Conservation (phyloP, 1,139 yeast genomes). For the Suhomyces anneliseae region DNA sequence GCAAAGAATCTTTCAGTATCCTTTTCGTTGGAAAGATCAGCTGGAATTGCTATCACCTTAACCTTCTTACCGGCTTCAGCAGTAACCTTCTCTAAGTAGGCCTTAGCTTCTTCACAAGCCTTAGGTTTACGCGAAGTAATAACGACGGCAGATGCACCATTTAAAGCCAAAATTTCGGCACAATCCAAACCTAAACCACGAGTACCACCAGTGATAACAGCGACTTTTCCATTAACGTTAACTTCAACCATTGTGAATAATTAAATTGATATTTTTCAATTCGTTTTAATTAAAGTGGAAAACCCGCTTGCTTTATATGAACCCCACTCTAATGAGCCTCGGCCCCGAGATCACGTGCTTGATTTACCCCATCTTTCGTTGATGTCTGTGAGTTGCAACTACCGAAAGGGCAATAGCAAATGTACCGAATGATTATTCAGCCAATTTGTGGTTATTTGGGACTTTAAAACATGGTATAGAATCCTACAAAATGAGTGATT, state of each 20-base stretch:
- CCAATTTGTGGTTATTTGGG: too few relatives aligned
- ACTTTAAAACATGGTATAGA: too few relatives aligned
- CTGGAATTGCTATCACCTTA: constrained; percentile 54
- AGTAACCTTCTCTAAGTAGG: constrained; percentile 49
- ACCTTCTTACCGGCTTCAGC: constrained; percentile 42
- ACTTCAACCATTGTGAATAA: constrained; percentile 38
- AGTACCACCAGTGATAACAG: constrained; percentile 78
- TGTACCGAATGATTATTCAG: too few relatives aligned
- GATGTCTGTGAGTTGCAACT: background rate
- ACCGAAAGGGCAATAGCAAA: too few relatives aligned
- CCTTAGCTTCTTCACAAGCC: constrained; percentile 64
- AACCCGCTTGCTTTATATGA: background rate
- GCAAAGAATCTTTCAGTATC: constrained; percentile 51
- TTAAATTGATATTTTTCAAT: background rate
- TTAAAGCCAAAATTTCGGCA: constrained; percentile 63
- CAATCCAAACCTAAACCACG: constrained; percentile 72
- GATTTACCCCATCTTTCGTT: background rate
- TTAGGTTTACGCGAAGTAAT: constrained; percentile 66
- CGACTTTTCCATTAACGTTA: constrained; percentile 63
- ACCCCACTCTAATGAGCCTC: background rate
- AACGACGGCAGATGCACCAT: constrained; percentile 64
- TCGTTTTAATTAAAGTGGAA: background rate
- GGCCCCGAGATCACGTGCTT: background rate
- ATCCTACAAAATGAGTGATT: too few relatives aligned
- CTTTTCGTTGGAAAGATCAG: constrained; percentile 56